Percentiles rank a stretch among this genome's conserved stretches.
Conservation (phyloP, 2,329 filamentous ascomycete genomes). For the Microcyclospora tardicrescens region DNA sequence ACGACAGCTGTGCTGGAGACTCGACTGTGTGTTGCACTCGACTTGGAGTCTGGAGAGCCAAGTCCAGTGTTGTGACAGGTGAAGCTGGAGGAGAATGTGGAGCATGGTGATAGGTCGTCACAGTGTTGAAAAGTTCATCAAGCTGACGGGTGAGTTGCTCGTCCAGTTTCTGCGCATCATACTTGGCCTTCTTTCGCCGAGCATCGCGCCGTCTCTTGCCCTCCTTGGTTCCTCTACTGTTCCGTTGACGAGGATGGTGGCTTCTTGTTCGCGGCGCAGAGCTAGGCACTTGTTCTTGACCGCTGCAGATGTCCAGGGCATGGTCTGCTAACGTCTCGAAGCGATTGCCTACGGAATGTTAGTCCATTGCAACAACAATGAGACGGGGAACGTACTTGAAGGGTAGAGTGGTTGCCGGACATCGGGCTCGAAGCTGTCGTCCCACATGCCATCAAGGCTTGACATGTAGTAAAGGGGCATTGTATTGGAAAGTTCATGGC, state of each 20-base stretch:
- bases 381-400: not conserved
- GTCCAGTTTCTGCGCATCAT: constrained; percentile 17
- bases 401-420: not conserved
- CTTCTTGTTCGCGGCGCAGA: not conserved
- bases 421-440: not conserved
- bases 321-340: constrained; percentile 11
- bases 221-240: constrained; percentile 18
- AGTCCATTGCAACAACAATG: constrained; percentile 1
- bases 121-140: constrained; percentile 12
- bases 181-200: constrained; percentile 14
- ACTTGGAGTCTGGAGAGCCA: not conserved
- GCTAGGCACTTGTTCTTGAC: constrained; percentile 3
- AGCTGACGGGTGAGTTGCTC: constrained; percentile 18
- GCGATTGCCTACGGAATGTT: constrained; percentile 14
- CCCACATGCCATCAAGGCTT: not conserved
- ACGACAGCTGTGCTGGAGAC: too few relatives aligned
- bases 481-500: not conserved
- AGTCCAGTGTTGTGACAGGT: not conserved
- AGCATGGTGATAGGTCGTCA: not conserved
- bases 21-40: not conserved
- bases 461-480: not conserved
- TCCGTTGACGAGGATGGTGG: constrained; percentile 12
- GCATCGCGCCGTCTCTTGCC: constrained; percentile 20
- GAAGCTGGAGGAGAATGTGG: not conserved
- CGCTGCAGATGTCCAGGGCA: constrained; percentile 4